Evolutionary conservation across 768 basidiomycete genomes (phyloP).

Genomic region (Punctularia strigosozonata): DNA sequence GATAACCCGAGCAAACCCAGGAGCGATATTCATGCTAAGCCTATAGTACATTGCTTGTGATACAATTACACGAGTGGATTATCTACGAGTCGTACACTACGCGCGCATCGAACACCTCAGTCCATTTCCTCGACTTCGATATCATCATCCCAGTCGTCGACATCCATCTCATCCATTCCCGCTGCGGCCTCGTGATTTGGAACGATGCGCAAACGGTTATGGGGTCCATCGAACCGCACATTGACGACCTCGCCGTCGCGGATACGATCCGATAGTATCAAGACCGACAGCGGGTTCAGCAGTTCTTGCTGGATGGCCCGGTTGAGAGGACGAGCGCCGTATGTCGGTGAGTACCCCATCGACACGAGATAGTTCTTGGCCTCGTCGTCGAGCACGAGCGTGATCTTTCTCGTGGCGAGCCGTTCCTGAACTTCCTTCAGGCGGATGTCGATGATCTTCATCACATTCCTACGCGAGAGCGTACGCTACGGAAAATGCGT

Average conservation of each 20-base stretch:
- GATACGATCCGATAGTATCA: slow-evolving; percentile 75
- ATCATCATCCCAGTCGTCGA: slow-evolving; percentile 49
- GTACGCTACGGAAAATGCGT: slow-evolving; percentile 41
- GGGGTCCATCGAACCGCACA: slow-evolving; percentile 71
- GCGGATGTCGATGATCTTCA: slow-evolving; percentile 83
- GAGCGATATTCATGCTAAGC: too few species aligned
- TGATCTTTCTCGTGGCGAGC: slow-evolving; percentile 70
- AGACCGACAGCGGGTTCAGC: slow-evolving; percentile 79
- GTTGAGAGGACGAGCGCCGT: slow-evolving; percentile 89
- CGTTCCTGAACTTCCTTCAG: slow-evolving; percentile 78
- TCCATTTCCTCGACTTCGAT: slow-evolving; percentile 67
- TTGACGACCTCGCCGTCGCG: slow-evolving; percentile 69
- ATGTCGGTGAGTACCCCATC: slow-evolving; percentile 67
- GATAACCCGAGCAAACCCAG: too few species aligned
- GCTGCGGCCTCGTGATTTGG: slow-evolving; percentile 67
- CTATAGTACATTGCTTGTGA: too few species aligned
- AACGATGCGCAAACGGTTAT: slow-evolving; percentile 64
- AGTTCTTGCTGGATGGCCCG: slow-evolving; percentile 87
- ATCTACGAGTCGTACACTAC: too few species aligned
- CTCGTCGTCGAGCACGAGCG: slow-evolving; percentile 59
- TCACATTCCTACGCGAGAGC: slow-evolving; percentile 63
- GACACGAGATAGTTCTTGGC: slow-evolving; percentile 69
- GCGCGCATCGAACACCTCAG: too few species aligned
- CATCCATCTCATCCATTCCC: slow-evolving; percentile 35
- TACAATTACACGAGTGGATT: too few species aligned